Evolutionary conservation across 345 rosid genomes (phyloP).

Genomic region (Trapa bicornis): DNA sequence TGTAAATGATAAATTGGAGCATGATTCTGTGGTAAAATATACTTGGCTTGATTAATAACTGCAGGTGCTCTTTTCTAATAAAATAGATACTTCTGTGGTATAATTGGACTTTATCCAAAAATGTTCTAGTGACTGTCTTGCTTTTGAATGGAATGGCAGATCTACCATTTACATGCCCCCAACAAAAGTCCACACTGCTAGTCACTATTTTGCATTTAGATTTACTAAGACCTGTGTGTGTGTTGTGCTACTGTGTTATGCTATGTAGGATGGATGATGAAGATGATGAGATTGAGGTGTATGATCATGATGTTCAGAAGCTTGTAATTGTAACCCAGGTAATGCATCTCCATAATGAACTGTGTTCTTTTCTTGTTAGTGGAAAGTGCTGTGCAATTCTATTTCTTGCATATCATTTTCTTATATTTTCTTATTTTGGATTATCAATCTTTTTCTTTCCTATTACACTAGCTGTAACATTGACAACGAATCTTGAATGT

Average conservation of each 20-base stretch:
- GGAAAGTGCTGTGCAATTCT: no score
- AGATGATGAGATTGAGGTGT: constrained; percentile 57
- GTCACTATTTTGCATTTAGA: background rate
- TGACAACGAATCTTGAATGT: background rate
- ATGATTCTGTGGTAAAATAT: background rate
- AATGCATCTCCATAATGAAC: constrained; percentile 2
- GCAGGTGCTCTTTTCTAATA: background rate
- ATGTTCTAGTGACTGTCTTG: background rate
- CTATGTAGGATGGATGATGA: constrained; percentile 60
- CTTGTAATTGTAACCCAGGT: constrained; percentile 98
- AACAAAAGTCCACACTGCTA: background rate
- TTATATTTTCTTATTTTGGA: background rate
- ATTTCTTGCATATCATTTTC: background rate
- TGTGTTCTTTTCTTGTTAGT: background rate
- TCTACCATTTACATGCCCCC: background rate
- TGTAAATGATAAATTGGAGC: background rate
- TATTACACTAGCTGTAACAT: background rate
- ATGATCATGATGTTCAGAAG: constrained; percentile 81
- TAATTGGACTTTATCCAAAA: background rate
- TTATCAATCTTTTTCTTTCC: background rate
- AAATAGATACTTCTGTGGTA: background rate
- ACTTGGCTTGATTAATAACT: background rate
- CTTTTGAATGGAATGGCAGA: background rate
- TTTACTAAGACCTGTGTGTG: background rate
- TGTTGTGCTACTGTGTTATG: constrained; percentile 1